These are phyloP conservation scores for Dendryphion nanum DNA, from an alignment of 2,329 filamentous ascomycete genomes.

Conservation along the genomic window DNA sequence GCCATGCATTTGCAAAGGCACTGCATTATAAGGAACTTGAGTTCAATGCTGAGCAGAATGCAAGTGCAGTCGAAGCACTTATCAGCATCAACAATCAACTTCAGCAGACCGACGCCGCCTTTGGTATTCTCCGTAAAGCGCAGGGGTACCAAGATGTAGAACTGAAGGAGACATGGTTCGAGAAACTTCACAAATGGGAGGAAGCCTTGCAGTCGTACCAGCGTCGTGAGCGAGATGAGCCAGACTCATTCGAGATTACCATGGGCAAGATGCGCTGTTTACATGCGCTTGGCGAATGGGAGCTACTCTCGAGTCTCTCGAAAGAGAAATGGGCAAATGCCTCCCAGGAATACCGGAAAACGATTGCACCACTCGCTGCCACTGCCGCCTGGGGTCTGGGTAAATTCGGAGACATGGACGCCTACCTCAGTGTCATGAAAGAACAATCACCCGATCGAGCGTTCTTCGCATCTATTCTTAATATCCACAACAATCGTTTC, in stretches of 20 bases:
- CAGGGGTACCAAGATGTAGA: slow-evolving; percentile 96
- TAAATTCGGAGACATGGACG: slow-evolving; percentile 98
- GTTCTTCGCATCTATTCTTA: slow-evolving; percentile 95
- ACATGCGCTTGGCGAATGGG: slow-evolving; percentile 97
- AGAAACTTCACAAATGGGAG: slow-evolving; percentile 97
- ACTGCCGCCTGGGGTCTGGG: slow-evolving; percentile 94
- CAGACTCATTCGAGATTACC: slow-evolving; percentile 81
- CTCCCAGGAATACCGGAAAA: slow-evolving; percentile 78
- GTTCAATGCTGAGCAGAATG: slow-evolving; percentile 96
- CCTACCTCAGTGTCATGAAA: slow-evolving; percentile 94
- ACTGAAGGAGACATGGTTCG: slow-evolving; percentile 97
- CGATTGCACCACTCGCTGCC: slow-evolving; percentile 89
- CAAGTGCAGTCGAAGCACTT: slow-evolving; percentile 89
- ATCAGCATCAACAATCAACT: slow-evolving; percentile 99
- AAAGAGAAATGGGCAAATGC: slow-evolving; percentile 94
- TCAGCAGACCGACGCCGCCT: slow-evolving; percentile 96
- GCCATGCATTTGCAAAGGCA: slow-evolving; percentile 96
- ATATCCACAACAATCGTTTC: slow-evolving; percentile 94
- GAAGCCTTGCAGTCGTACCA: slow-evolving; percentile 92
- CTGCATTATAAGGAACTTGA: slow-evolving; percentile 98
- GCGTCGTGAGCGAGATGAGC: slow-evolving; percentile 72
- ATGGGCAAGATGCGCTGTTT: slow-evolving; percentile 99
- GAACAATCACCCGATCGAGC: slow-evolving; percentile 88
- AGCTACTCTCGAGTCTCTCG: slow-evolving; percentile 81
- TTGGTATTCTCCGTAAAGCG: slow-evolving; percentile 93